Base-by-base conservation (phyloP, 2,329 filamentous ascomycete genomes). In the Scedosporium minutisporum region DNA sequence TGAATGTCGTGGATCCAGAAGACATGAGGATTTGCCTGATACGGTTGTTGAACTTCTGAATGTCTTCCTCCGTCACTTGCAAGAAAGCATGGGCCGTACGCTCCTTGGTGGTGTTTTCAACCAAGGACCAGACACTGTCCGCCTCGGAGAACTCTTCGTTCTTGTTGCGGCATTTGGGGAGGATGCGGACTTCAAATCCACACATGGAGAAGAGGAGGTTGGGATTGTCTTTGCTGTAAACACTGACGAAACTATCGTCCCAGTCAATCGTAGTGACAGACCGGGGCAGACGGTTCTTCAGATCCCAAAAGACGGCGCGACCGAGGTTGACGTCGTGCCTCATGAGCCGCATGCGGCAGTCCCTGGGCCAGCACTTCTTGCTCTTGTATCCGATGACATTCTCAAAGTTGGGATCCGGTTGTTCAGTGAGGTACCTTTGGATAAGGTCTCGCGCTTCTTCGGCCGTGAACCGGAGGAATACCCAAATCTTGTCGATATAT, bases 21-120 rank as follows among this genome's bases (percentile, higher is more conserved):
- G 93, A 97, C 95, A 99, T 99, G 63, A 99, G 82, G 72, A 99
- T 99, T 71, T 99, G 95, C 64, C 95, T 87, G 71, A 99, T 99
- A 51, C 96, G 88, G 75, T 99, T 99, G 77, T 99, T 99, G 82
- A 99, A 99, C 76, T 97, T 97, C 67, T 93, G 89, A 58, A 99
- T 93, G 71, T 99, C 95, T 72, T 97, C 95, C 71, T 97, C 93
- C 0, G 95, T 97, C 23, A 99, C 95, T 71, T 97, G 93, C 62
- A 99, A 78, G 83, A 99, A 99, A 9, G 96, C 95, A 75, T 97
- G 92, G 0, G 95, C 96, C 3, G 95, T 99, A 62, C 95, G 87
- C 76, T 99, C 95, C 76, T 99, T 99, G 63, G 90, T 96, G 0
- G 91, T 90, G 71, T 97, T 97, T 74, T 99, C 91, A 14, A 97